Base-by-base conservation (phyloP, 176 grass and related monocot genomes). In the Zoysia pacifica region DNA sequence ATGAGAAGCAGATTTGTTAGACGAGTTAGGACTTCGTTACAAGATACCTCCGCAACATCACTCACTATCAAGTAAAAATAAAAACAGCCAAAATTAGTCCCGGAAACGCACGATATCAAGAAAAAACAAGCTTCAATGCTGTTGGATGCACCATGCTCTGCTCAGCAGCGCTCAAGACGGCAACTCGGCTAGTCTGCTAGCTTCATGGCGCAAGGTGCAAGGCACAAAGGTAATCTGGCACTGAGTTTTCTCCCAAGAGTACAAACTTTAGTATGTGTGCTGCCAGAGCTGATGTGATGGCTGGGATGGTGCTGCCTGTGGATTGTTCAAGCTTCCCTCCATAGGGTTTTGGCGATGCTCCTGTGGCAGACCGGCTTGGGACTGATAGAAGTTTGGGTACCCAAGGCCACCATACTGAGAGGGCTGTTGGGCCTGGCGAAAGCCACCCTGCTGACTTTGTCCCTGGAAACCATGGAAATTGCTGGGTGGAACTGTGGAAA, bases 231-330 rank as follows among this genome's bases (percentile, higher is more conserved):
- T 76, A 81, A 65, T 36, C 20, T 59, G 54, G 70, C 76, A 75
- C 46, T 48, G 28, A 76, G 65, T 72, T 72, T 51, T 85, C 72
- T 75, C 59, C 58, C 49, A 19, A 58, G 43, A 81, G 66, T 18
- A 71, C 77, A 81, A 51, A 45, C 46, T 75, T 89, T 81, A 99
- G 84, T 95, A 99, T 66, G 53, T 85, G 79, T 99, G 90, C 47
- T 94, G 96, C 96, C 96, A 98, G 78, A 98, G 81, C 79, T 95
- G 96, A 76, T 94, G 85, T 46, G 91, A 88, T 10, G 75, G 72
- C 65, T 84, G 85, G 41, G 85, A 76, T 14, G 78, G 87, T 16
- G 82, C 41, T 4, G 82, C 79, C 75, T 87, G 82, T 10, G 81
- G 72, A 44, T 80, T 80, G 78, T 79, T 92, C 88, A 94, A 77